Percentiles rank a stretch among this genome's conserved stretches.
These are phyloP conservation scores for Musa schizocarpa DNA, from an alignment of 176 grass and related monocot species.

Conservation along the genomic window DNA sequence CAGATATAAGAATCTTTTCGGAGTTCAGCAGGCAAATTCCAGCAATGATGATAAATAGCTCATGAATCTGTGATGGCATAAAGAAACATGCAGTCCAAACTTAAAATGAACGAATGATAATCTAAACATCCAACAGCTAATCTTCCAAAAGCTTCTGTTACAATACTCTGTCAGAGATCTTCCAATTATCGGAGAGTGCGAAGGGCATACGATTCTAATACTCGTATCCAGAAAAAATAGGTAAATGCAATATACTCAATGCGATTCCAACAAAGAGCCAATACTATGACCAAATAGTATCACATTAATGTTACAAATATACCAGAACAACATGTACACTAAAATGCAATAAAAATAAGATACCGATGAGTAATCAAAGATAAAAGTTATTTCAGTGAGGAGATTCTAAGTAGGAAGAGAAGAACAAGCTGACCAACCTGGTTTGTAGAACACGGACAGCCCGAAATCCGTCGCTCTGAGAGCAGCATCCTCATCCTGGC, in stretches of 20 bases:
- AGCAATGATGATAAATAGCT: neutral
- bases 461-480: conserved; percentile 96
- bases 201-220: neutral
- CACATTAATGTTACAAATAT: neutral
- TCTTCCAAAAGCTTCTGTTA: neutral
- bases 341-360: neutral
- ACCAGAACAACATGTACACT: no score
- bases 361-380: neutral
- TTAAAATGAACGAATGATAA: neutral
- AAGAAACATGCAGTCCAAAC: neutral
- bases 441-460: conserved; percentile 89
- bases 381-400: neutral
- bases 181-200: neutral
- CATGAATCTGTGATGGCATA: neutral
- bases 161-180: neutral
- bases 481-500: conserved; percentile 57
- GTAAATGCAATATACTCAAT: neutral
- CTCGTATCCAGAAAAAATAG: neutral
- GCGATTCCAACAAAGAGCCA: neutral
- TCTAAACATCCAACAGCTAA: neutral
- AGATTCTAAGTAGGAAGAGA: neutral
- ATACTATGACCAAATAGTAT: neutral
- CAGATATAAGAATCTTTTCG: neutral
- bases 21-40: neutral
- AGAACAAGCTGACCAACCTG: conserved; percentile 27